Evolutionary conservation across 768 basidiomycete species (phyloP), one percentile per base, ranked within the genome.

Genomic region (Mycena alexandri): DNA sequence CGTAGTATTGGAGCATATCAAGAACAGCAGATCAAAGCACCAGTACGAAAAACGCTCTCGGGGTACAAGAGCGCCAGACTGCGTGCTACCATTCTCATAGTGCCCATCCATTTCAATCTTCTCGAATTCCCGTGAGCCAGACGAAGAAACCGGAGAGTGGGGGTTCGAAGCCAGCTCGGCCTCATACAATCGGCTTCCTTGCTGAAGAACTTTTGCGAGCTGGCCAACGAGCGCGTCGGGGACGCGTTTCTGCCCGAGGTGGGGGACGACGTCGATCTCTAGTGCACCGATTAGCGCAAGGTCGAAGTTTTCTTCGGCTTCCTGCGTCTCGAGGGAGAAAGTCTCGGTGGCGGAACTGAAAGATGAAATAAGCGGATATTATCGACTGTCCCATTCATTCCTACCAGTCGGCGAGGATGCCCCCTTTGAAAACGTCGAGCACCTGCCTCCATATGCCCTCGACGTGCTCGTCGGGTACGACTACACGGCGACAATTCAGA

Each of bases 11-110:
- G 93, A 92, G 72, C 93, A 96, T 34, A 96, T 83, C 69, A 92
- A 75, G 77, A 96, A 96, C 38, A 97, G 76, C 13, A 96, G 79
- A 73, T 97, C 95, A 62, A 96, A 91, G 74, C 93, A 95, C 95
- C 95, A 96, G 79, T 94, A 96, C 9, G 93, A 90, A 75, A 96
- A 96, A 10, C 94, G 85, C 76, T 96, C 95, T 43, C 95, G 82
- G 1, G 92, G 90, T 33, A 91, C 80, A 24, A 88, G 75, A 16
- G 79, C 74, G 0, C 87, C 87, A 12, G 79, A 77, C 43, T 86
- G 86, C 3, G 93, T 94, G 38, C 86, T 90, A 14, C 92, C 93
- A 38, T 84, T 70, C 19, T 79, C 80, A 43, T 81, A 76, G 33
- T 77, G 68, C 14, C 74, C 72, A 59, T 81, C 79, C 56, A 78